Evolutionary conservation across 257 asterid genomes (phyloP), one percentile per base, ranked within the genome.

Genomic region (Primulina huaijiensis): DNA sequence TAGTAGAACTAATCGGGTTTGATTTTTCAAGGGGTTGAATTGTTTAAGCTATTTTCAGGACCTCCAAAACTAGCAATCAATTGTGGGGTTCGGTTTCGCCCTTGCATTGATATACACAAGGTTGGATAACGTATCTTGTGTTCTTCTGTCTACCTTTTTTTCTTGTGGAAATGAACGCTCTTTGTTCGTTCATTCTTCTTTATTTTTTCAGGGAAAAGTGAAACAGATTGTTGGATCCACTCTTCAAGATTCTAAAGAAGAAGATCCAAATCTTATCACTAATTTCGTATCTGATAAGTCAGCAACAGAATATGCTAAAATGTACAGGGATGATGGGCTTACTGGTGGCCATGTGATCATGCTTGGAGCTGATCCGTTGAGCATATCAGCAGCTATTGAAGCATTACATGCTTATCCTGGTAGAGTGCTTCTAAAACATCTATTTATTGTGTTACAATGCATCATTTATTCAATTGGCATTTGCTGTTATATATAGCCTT

Each of bases 151-250:
- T 29, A n/a, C 3, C 37, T 52, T 57, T 43, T 62, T 43, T 60
- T 43, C 55, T 72, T 7, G 30, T 11, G 31, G 60, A 25, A 43
- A 11, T 5, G 11, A 14, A 20, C 10, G 40, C 3, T 30, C 37
- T 50, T n/a, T 31, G 5, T 29, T 4, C 6, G 31, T 60, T n/a
- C 31, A 4, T 19, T 30, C 20, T 11, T 56, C 21, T 56, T 30
- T 30, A 23, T 58, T 40, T 14, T 78, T 78, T 77, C 86, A 94
- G 99, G 99, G 99, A 33, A 94, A 88, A 85, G 99, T 94, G 80
- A 91, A 91, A 82, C 99, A 91, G 81, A 94, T 94, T 77, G 97
- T 94, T 77, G 99, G 99, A 63, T 89, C 99, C 75, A 94, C 99
- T 69, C 97, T 94, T 76, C 82, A 62, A 71, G 97, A 93, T 85